A percentile compares a stretch with the other conserved stretches of the same genome.
Evolutionary conservation across 2,329 filamentous ascomycete genomes (phyloP).

Genomic region (Alternaria brassicicola): DNA sequence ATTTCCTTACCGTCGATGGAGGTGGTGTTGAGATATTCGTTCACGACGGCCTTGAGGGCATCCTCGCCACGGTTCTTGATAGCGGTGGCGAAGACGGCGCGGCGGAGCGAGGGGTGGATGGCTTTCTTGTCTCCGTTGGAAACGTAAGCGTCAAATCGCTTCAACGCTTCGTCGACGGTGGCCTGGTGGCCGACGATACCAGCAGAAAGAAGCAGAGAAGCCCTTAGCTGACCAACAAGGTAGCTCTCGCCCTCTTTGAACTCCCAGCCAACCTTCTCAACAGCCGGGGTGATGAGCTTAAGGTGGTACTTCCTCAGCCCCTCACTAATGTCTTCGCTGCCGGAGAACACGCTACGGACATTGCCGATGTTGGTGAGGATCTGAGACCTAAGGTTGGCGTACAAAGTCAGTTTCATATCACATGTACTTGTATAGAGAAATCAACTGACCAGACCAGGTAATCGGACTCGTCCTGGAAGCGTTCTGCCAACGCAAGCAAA

Average conservation of each 20-base stretch:
- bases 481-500: constrained; percentile 81
- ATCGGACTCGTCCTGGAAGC: constrained; percentile 81
- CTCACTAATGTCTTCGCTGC: constrained; percentile 72
- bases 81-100: constrained; percentile 78
- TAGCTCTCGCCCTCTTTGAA: constrained; percentile 79
- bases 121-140: constrained; percentile 68
- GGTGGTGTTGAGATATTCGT: constrained; percentile 81
- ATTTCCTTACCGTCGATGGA: constrained; percentile 93
- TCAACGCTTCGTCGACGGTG: constrained; percentile 73
- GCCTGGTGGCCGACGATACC: constrained; percentile 77
- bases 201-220: constrained; percentile 77
- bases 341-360: constrained; percentile 83
- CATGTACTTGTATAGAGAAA: background rate
- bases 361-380: constrained; percentile 76
- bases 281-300: constrained; percentile 75
- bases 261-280: constrained; percentile 84
- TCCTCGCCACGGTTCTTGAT: constrained; percentile 73
- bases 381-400: constrained; percentile 60
- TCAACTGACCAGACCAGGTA: constrained; percentile 78
- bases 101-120: constrained; percentile 81
- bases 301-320: constrained; percentile 80
- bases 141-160: constrained; percentile 80
- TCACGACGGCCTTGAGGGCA: constrained; percentile 77
- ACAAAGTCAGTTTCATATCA: background rate
- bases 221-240: constrained; percentile 80